phyloP scores from a whole-genome alignment of 108 stramenopile genomes.

The Fragilariopsis cylindrus region DNA sequence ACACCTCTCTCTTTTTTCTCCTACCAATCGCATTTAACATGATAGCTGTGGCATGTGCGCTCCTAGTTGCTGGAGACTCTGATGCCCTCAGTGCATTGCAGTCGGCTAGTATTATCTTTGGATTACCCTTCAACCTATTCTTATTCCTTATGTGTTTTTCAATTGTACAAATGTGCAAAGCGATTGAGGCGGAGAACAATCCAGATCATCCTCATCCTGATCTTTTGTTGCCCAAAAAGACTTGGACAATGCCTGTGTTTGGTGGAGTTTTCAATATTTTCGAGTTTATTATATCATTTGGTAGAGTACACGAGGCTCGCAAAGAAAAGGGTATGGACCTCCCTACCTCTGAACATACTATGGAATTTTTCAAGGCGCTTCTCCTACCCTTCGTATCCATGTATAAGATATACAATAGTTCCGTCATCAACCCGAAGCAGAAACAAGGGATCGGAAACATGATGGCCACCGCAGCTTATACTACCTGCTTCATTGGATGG shows the following conservation, averaged over 20 bases:
- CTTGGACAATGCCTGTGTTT: slow-evolving; percentile 41
- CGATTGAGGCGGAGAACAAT: slow-evolving; percentile 9
- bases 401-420: slow-evolving; percentile 28
- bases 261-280: slow-evolving; percentile 49
- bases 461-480: slow-evolving; percentile 5
- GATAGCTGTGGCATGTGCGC: slow-evolving; percentile 52
- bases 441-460: slow-evolving; percentile 7
- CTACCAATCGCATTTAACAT: neutral
- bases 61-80: slow-evolving; percentile 45
- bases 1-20: neutral
- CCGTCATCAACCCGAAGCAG: slow-evolving; percentile 16
- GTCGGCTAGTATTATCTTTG: slow-evolving; percentile 57
- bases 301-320: slow-evolving; percentile 19
- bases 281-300: slow-evolving; percentile 38
- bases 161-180: slow-evolving; percentile 30
- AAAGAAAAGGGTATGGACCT: slow-evolving; percentile 22
- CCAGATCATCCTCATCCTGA: slow-evolving; percentile 13
- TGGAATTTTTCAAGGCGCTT: slow-evolving; percentile 30
- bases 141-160: slow-evolving; percentile 38
- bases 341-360: slow-evolving; percentile 11
- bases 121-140: slow-evolving; percentile 59
- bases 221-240: slow-evolving; percentile 4
- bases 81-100: slow-evolving; percentile 53
- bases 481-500: slow-evolving; percentile 5
- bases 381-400: slow-evolving; percentile 41